phyloP scores from a whole-genome alignment of 73 alveolate genomes.

The Blepharisma japonicum region DNA sequence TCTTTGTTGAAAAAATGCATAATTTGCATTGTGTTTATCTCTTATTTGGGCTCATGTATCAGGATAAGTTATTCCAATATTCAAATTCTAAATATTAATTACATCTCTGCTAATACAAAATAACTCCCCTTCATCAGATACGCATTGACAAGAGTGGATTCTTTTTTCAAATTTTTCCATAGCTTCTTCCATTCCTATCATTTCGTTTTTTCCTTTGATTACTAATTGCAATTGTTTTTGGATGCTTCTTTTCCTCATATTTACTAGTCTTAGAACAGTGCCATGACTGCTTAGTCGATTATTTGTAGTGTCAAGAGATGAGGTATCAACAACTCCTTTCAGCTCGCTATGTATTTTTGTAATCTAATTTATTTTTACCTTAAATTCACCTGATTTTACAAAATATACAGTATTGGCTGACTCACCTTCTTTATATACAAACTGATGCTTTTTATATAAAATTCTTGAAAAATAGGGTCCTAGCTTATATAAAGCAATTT shows the following conservation, averaged over 20 bases:
- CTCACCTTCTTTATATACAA: background rate
- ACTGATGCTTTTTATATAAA: background rate
- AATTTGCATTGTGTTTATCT: no score
- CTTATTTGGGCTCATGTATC: no score
- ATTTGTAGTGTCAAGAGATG: no score
- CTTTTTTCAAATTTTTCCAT: background rate
- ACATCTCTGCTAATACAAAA: background rate
- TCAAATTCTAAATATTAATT: background rate
- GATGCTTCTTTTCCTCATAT: background rate
- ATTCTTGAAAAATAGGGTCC: background rate
- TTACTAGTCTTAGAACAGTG: background rate
- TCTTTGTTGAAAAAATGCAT: no score
- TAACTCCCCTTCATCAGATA: background rate
- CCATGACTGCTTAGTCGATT: background rate
- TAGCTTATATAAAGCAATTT: background rate
- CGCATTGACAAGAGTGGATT: background rate
- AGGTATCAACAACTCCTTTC: background rate
- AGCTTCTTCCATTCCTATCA: background rate
- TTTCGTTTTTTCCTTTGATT: slow-evolving; percentile 17
- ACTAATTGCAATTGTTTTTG: background rate
- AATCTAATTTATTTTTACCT: background rate
- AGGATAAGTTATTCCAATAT: no score
- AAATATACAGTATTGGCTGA: background rate
- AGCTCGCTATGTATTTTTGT: background rate
- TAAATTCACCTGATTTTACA: slow-evolving; percentile 26